Evolutionary conservation across 345 rosid species (phyloP).

Genomic region (Boechera stricta): DNA sequence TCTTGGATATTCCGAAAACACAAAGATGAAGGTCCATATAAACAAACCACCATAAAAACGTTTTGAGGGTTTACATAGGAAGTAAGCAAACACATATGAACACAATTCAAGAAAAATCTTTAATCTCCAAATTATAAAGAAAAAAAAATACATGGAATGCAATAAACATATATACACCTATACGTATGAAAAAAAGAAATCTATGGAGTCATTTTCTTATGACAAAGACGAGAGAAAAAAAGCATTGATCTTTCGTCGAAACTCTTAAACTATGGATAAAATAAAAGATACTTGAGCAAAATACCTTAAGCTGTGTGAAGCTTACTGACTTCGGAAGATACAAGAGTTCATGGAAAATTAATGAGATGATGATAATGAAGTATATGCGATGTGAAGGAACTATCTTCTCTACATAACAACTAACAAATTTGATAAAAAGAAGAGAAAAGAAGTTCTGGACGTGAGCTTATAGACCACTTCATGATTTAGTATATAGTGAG

Average conservation of each 20-base stretch:
- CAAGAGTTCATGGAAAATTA: background rate
- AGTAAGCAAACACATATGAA: no score
- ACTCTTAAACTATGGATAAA: background rate
- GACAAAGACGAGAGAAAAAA: no score
- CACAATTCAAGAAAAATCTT: no score
- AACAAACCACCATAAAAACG: no score
- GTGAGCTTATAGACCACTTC: background rate
- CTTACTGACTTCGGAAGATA: background rate
- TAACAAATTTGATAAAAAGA: background rate
- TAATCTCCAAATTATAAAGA: no score
- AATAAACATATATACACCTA: background rate
- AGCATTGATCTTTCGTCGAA: background rate
- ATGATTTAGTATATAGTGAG: background rate
- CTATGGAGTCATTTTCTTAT: background rate
- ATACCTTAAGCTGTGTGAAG: background rate
- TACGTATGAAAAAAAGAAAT: background rate
- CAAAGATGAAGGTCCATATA: no score
- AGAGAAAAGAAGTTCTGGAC: background rate
- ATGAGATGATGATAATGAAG: slow-evolving; percentile 8
- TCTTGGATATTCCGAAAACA: no score
- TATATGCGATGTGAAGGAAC: background rate
- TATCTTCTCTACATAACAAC: background rate
- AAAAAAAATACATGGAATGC: no score
- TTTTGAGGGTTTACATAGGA: no score
- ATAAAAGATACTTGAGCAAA: background rate